phyloP scores from a whole-genome alignment of 1,139 yeast genomes.

The Geotrichum cucujoidarum region DNA sequence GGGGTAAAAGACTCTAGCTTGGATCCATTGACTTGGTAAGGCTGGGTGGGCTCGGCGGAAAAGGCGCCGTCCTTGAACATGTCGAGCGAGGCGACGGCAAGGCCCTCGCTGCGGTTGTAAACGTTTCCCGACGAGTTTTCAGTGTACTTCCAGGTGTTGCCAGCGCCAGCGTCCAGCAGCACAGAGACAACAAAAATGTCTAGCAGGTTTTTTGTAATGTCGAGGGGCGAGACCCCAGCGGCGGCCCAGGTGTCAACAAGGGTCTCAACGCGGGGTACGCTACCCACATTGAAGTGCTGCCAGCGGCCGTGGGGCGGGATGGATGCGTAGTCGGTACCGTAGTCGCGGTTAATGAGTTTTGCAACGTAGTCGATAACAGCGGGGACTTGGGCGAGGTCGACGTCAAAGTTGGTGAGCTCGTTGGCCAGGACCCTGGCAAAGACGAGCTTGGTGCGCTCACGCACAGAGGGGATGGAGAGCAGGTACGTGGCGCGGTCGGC shows the following conservation, averaged over 20 bases:
- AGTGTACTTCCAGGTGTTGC: slow-evolving; percentile 47
- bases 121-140: slow-evolving; percentile 36
- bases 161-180: slow-evolving; percentile 60
- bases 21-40: slow-evolving; percentile 43
- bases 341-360: slow-evolving; percentile 42
- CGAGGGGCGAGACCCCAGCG: slow-evolving; percentile 36
- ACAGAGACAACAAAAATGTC: slow-evolving; percentile 56
- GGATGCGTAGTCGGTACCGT: slow-evolving; percentile 35
- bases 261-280: slow-evolving; percentile 40
- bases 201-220: slow-evolving; percentile 46
- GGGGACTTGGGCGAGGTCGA: slow-evolving; percentile 41
- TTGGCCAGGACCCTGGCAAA: slow-evolving; percentile 38
- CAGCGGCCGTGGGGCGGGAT: slow-evolving; percentile 63
- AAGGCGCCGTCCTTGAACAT: slow-evolving; percentile 49
- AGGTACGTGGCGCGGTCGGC: slow-evolving; percentile 34
- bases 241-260: slow-evolving; percentile 40
- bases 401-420: slow-evolving; percentile 43
- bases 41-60: slow-evolving; percentile 35
- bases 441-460: slow-evolving; percentile 46
- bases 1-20: slow-evolving; percentile 9
- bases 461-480: slow-evolving; percentile 47
- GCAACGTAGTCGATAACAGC: slow-evolving; percentile 43
- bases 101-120: slow-evolving; percentile 50
- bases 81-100: slow-evolving; percentile 53
- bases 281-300: slow-evolving; percentile 55